Percentiles rank a stretch among this genome's conserved stretches.
These are phyloP conservation scores for Penicillium thymicola DNA, from an alignment of 2,329 filamentous ascomycete genomes.

Conservation along the genomic window DNA sequence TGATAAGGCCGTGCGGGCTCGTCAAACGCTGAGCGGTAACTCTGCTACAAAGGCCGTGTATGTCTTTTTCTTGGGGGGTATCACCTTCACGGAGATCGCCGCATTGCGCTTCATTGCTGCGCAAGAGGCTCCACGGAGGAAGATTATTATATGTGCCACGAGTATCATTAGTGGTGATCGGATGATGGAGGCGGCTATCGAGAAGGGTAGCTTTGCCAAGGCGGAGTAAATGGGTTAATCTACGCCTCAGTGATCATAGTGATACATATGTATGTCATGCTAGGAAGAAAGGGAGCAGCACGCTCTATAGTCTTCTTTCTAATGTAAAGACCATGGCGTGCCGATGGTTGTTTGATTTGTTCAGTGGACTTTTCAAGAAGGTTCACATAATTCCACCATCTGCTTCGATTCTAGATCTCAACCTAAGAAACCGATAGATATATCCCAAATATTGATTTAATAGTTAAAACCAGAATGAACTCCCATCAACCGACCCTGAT, in stretches of 20 bases:
- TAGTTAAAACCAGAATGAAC: slow-evolving; percentile 53
- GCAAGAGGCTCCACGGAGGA: slow-evolving; percentile 75
- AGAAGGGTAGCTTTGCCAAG: slow-evolving; percentile 61
- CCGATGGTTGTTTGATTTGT: background rate
- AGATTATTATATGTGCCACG: slow-evolving; percentile 89
- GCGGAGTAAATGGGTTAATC: slow-evolving; percentile 16
- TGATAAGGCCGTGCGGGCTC: slow-evolving; percentile 85
- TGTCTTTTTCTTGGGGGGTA: slow-evolving; percentile 96
- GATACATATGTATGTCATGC: background rate
- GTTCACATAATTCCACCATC: background rate
- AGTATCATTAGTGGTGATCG: slow-evolving; percentile 84
- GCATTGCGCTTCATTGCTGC: slow-evolving; percentile 85
- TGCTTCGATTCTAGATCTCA: background rate
- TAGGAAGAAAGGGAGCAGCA: background rate
- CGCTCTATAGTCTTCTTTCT: background rate
- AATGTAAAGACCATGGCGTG: background rate
- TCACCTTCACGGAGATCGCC: slow-evolving; percentile 94
- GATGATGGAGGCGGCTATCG: slow-evolving; percentile 82
- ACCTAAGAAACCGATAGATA: background rate
- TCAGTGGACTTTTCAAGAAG: background rate
- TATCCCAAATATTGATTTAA: slow-evolving; percentile 10
- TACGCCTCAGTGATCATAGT: background rate
- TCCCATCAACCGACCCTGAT: slow-evolving; percentile 73
- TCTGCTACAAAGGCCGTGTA: slow-evolving; percentile 79
- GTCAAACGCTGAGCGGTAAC: slow-evolving; percentile 74